A percentile compares a stretch with the other conserved stretches of the same genome.
phyloP scores from a whole-genome alignment of 768 basidiomycete genomes.

The Boletus barrowsii region DNA sequence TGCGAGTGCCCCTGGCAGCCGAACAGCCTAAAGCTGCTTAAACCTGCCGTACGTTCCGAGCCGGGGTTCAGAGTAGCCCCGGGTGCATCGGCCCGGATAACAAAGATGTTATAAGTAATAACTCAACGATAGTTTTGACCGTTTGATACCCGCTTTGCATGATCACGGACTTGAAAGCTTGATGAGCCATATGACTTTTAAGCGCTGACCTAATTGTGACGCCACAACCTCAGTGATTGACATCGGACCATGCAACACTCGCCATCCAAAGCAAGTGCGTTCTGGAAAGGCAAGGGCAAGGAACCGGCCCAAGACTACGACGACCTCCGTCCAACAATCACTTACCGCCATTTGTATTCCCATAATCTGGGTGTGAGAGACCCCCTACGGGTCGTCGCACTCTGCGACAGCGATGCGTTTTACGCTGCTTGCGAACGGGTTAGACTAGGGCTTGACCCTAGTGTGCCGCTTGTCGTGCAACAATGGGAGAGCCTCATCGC shows the following conservation, averaged over 20 bases:
- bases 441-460: conserved; percentile 61
- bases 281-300: conserved; percentile 59
- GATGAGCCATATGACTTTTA: too few species aligned
- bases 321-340: conserved; percentile 65
- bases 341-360: conserved; percentile 74
- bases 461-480: conserved; percentile 72
- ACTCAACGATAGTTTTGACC: too few species aligned
- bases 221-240: too few species aligned
- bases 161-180: too few species aligned
- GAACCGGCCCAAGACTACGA: conserved; percentile 46
- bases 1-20: too few species aligned
- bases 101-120: too few species aligned
- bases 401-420: conserved; percentile 89
- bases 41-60: too few species aligned
- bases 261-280: conserved; percentile 8
- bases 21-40: too few species aligned
- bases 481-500: conserved; percentile 93
- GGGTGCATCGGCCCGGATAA: too few species aligned
- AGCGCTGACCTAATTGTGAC: too few species aligned
- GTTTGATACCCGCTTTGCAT: too few species aligned
- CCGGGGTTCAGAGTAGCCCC: too few species aligned
- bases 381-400: conserved; percentile 79
- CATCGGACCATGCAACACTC: neutral
- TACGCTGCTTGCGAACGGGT: conserved; percentile 85
- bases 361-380: conserved; percentile 67